Percentiles rank a stretch among this genome's conserved stretches.
phyloP scores from a whole-genome alignment of 768 basidiomycete genomes.

The Suillus fuscotomentosus region DNA sequence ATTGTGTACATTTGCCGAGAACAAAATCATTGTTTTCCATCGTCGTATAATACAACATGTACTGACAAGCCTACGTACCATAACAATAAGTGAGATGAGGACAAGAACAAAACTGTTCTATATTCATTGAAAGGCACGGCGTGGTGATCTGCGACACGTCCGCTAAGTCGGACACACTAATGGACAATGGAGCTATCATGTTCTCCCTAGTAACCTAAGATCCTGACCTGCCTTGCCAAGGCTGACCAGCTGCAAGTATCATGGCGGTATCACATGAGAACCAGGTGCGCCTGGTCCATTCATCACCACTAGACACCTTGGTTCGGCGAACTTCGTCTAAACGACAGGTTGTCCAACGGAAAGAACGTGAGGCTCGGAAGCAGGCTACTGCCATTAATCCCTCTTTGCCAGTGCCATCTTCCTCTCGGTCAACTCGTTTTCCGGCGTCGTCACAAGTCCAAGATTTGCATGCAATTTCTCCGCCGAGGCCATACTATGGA shows the following conservation, averaged over 20 bases:
- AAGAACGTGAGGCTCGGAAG: background rate
- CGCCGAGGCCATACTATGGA: conserved; percentile 10
- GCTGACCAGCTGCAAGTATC: background rate
- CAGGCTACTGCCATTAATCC: background rate
- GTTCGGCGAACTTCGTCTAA: conserved; percentile 52
- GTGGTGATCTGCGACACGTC: background rate
- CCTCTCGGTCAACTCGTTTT: conserved; percentile 12
- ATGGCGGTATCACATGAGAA: conserved; percentile 6
- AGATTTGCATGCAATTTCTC: conserved; percentile 2
- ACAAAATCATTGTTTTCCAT: no score
- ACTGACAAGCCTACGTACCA: no score
- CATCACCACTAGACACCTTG: conserved; percentile 61
- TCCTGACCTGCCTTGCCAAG: background rate
- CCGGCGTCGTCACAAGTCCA: background rate
- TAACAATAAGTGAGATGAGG: no score
- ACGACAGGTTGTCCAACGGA: conserved; percentile 22
- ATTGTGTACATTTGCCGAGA: background rate
- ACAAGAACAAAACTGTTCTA: background rate
- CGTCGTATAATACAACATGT: no score
- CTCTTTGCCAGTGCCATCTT: background rate
- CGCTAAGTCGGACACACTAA: background rate
- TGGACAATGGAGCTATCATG: background rate
- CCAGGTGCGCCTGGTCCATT: conserved; percentile 31
- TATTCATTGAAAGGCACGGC: background rate
- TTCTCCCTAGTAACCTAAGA: background rate